A percentile compares a stretch with the other conserved stretches of the same genome.
Evolutionary conservation across 176 grass and related monocot species (phyloP).

Genomic region (Tillandsia fasciculata): DNA sequence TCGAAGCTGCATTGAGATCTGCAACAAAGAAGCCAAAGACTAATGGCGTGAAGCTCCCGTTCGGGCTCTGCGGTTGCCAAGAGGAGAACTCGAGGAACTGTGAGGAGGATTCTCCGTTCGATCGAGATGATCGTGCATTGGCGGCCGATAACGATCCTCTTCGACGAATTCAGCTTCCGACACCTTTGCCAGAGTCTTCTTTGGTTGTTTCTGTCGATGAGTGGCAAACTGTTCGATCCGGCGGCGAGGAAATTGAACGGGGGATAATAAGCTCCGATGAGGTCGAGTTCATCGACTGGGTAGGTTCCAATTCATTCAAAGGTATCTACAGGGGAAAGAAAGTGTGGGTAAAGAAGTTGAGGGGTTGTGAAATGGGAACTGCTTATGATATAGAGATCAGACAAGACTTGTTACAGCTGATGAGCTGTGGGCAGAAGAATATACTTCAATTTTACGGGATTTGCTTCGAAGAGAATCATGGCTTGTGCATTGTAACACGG

Average conservation of each 20-base stretch:
- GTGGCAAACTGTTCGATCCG: slow-evolving; percentile 89
- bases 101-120: slow-evolving; percentile 71
- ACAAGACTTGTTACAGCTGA: slow-evolving; percentile 85
- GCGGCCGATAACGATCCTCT: slow-evolving; percentile 43
- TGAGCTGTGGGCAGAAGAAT: slow-evolving; percentile 91
- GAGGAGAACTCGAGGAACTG: slow-evolving; percentile 76
- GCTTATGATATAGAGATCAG: slow-evolving; percentile 85
- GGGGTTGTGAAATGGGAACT: slow-evolving; percentile 84
- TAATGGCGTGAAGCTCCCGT: slow-evolving; percentile 77
- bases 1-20: slow-evolving; percentile 55
- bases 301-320: slow-evolving; percentile 59
- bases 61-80: slow-evolving; percentile 92
- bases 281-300: slow-evolving; percentile 77
- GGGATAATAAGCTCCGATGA: slow-evolving; percentile 76
- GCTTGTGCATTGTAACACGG: slow-evolving; percentile 74
- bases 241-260: slow-evolving; percentile 69
- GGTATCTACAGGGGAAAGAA: slow-evolving; percentile 60
- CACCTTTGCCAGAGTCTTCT: slow-evolving; percentile 74
- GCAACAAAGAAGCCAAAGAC: slow-evolving; percentile 65
- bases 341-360: slow-evolving; percentile 88
- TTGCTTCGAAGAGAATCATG: slow-evolving; percentile 70
- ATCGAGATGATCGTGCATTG: slow-evolving; percentile 52
- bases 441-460: slow-evolving; percentile 91
- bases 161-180: slow-evolving; percentile 42
- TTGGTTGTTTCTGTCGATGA: slow-evolving; percentile 86